Base-by-base conservation (phyloP, 2,329 filamentous ascomycete species). In the Lasiodiplodia sp. region DNA sequence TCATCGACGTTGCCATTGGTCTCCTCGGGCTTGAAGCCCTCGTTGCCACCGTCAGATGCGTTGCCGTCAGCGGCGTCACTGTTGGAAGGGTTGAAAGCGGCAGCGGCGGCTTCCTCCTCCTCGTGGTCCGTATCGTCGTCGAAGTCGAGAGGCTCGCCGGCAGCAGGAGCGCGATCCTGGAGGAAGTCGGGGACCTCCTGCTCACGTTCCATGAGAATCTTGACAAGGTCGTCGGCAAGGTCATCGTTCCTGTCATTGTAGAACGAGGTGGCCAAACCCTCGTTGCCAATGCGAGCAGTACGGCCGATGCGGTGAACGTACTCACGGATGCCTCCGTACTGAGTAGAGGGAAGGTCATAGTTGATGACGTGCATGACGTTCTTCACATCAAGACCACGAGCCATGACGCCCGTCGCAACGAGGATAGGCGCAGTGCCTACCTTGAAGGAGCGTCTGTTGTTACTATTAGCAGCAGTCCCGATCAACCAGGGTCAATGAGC, bases 291-390 rank as follows among this genome's bases (percentile, higher is more conserved):
- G 66, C 96, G 93, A 67, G 92, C 96, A 73, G 96, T 99, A 70
- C 96, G 94, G 71, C 96, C 96, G 77, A 98, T 98, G 14, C 96
- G 93, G 77, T 99, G 96, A 31, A 92, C 89, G 74, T 98, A 99
- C 78, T 98, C 96, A 60, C 92, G 89, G 68, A 97, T 97, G 2
- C 94, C 95, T n/a, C 93, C 94, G 73, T 95, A 86, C 0, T 88
- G 83, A 53, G 85, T 81, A 5, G 85, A 89, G 0, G 95, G 95
- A 1, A 98, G 83, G 70, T 98, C 94, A 73, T 90, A 98, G 81
- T 99, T 98, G 85, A 99, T 91, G 70, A 99, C 92, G 71, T 97
- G 93, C 83, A 90, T 89, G 6, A 98, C 91, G 72, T 96, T 93
- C 69, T 88, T 88, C 44, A 97, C 91, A 73, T 98, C 94, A 40